Evolutionary conservation across 2,329 filamentous ascomycete genomes (phyloP).

Genomic region (Cephalotrichum gorgonifer): DNA sequence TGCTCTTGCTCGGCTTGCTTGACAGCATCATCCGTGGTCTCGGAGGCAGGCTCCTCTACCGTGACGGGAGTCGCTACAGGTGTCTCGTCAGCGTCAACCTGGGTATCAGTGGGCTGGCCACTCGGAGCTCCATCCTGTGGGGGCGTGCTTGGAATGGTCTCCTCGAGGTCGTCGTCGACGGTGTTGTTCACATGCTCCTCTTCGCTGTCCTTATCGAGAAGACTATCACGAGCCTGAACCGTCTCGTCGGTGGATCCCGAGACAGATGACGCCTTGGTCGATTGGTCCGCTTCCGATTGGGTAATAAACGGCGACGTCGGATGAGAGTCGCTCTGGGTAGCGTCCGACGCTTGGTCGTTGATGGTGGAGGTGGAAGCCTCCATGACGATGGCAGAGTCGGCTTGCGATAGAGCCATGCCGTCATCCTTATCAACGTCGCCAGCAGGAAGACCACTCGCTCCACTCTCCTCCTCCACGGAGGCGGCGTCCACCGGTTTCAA

Average conservation of each 20-base stretch:
- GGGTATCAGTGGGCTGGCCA: neutral
- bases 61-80: no score
- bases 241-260: slow-evolving; percentile 55
- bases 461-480: slow-evolving; percentile 13
- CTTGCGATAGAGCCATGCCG: slow-evolving; percentile 29
- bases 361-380: slow-evolving; percentile 29
- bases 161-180: neutral
- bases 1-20: neutral
- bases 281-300: slow-evolving; percentile 45
- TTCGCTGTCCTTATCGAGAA: slow-evolving; percentile 17
- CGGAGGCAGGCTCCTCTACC: neutral
- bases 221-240: slow-evolving; percentile 25
- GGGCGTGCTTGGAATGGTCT: neutral
- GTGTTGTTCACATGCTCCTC: slow-evolving; percentile 8
- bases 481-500: slow-evolving; percentile 12
- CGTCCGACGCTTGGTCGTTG: slow-evolving; percentile 35
- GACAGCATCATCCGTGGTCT: neutral
- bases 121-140: no score
- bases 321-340: slow-evolving; percentile 44
- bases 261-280: slow-evolving; percentile 53
- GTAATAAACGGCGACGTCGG: slow-evolving; percentile 43
- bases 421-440: slow-evolving; percentile 19
- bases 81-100: no score
- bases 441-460: slow-evolving; percentile 6
- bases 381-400: slow-evolving; percentile 46